These are phyloP conservation scores for Elsinoe ampelina DNA, from an alignment of 2,329 filamentous ascomycete species.

Conservation along the genomic window DNA sequence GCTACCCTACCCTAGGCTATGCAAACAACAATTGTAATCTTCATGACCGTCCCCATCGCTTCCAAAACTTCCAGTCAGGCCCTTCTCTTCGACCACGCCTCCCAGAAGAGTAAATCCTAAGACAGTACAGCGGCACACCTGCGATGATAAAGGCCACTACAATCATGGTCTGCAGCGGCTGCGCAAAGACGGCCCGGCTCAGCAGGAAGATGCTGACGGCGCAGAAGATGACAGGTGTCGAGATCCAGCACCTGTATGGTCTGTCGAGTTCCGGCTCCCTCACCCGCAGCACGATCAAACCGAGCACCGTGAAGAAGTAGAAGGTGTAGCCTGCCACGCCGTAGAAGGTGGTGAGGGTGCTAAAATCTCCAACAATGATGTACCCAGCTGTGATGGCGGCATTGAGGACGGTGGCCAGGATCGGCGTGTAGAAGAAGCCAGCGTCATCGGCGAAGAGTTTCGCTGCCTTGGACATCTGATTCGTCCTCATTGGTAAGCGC, in stretches of 20 bases:
- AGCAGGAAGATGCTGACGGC: slow-evolving; percentile 92
- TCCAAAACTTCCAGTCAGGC: slow-evolving; percentile 33
- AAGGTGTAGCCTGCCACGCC: slow-evolving; percentile 95
- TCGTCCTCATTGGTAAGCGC: slow-evolving; percentile 34
- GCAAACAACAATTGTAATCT: neutral
- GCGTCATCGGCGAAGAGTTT: slow-evolving; percentile 66
- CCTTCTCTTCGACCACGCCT: slow-evolving; percentile 24
- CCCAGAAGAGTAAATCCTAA: slow-evolving; percentile 57
- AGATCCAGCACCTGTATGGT: slow-evolving; percentile 94
- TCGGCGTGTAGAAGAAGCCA: slow-evolving; percentile 85
- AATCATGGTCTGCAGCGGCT: slow-evolving; percentile 80
- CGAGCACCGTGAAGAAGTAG: slow-evolving; percentile 91
- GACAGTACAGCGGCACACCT: slow-evolving; percentile 83
- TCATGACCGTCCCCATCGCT: slow-evolving; percentile 26
- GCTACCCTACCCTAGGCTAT: neutral
- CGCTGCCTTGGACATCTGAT: slow-evolving; percentile 45
- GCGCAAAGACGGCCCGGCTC: slow-evolving; percentile 77
- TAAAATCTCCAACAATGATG: slow-evolving; percentile 79
- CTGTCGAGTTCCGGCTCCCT: slow-evolving; percentile 78
- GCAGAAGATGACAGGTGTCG: slow-evolving; percentile 95
- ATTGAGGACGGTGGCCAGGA: slow-evolving; percentile 83
- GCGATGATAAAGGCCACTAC: slow-evolving; percentile 77
- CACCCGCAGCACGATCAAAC: slow-evolving; percentile 81
- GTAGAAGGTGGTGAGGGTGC: slow-evolving; percentile 89
- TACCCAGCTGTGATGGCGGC: slow-evolving; percentile 63